Percentiles rank a stretch among this genome's conserved stretches.
phyloP scores from a whole-genome alignment of 1,284 basidiomycete species.

The Ustilago curta region DNA sequence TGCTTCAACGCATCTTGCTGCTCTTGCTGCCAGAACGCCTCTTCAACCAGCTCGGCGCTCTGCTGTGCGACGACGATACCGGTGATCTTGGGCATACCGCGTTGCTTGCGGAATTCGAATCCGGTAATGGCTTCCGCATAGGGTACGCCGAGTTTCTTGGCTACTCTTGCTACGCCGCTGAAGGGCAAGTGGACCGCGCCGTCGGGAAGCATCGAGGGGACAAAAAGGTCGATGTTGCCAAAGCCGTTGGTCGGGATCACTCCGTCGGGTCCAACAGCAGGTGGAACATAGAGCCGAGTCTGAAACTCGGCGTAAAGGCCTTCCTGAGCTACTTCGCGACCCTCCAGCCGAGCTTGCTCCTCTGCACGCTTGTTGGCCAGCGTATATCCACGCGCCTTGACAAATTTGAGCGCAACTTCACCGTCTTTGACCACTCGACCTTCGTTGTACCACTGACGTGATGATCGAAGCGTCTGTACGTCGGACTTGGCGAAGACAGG shows the following conservation, averaged over 20 bases:
- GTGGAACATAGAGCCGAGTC: conserved; percentile 84
- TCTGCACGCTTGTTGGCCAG: conserved; percentile 84
- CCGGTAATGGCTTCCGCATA: conserved; percentile 94
- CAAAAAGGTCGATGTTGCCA: conserved; percentile 96
- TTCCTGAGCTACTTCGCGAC: conserved; percentile 72
- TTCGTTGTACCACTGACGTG: conserved; percentile 94
- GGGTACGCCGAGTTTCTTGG: conserved; percentile 85
- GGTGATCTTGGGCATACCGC: conserved; percentile 84
- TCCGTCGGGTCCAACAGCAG: conserved; percentile 83
- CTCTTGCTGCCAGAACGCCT: conserved; percentile 88
- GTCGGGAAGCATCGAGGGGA: conserved; percentile 90
- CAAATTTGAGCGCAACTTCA: conserved; percentile 87
- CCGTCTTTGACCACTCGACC: conserved; percentile 81
- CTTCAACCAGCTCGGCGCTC: conserved; percentile 80
- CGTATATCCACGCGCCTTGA: conserved; percentile 87
- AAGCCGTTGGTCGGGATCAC: conserved; percentile 93
- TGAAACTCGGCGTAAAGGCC: conserved; percentile 85
- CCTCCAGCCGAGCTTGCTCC: conserved; percentile 76
- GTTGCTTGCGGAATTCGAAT: conserved; percentile 93
- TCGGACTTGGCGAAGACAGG: conserved; percentile 88
- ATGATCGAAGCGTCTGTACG: conserved; percentile 85
- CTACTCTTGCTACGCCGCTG: conserved; percentile 77
- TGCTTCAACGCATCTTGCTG: conserved; percentile 79
- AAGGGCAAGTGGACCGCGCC: conserved; percentile 87
- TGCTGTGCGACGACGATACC: conserved; percentile 89